A percentile compares a stretch with the other conserved stretches of the same genome.
Evolutionary conservation across 345 rosid genomes (phyloP).

Genomic region (Eucalyptus cladocalyx): DNA sequence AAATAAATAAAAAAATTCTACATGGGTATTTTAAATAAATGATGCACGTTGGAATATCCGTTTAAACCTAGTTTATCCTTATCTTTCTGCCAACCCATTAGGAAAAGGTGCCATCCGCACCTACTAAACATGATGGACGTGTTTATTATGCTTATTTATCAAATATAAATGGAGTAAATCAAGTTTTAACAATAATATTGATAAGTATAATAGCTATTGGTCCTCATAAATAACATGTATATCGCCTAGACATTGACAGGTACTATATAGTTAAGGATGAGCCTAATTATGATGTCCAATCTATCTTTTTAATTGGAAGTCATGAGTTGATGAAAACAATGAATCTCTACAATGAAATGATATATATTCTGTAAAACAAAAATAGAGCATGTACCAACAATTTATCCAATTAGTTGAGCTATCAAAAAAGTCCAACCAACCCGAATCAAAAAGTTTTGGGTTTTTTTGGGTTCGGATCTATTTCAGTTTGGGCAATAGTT

Average conservation of each 20-base stretch:
- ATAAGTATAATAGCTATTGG: not conserved
- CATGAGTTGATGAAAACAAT: not conserved
- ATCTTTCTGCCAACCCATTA: not conserved
- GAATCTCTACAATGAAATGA: not conserved
- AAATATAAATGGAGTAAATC: not conserved
- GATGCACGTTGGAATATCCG: not conserved
- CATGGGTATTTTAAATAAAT: not conserved
- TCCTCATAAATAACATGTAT: not conserved
- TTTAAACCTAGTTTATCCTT: not conserved
- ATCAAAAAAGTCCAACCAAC: not conserved
- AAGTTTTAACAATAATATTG: not conserved
- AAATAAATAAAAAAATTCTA: not conserved
- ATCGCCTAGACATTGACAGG: not conserved
- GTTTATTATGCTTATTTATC: not conserved
- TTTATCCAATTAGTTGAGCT: not conserved
- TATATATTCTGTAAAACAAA: not conserved
- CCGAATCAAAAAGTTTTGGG: not conserved
- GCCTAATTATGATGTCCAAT: not conserved
- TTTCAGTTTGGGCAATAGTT: not conserved
- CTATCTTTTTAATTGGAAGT: not conserved
- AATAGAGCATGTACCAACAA: not conserved
- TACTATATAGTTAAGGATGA: not conserved
- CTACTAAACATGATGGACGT: not conserved
- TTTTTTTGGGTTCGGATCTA: not conserved
- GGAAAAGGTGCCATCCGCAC: not conserved